Percentiles rank a stretch among this genome's conserved stretches.
Conservation (phyloP, 345 rosid species). For the Salix arbutifolia region DNA sequence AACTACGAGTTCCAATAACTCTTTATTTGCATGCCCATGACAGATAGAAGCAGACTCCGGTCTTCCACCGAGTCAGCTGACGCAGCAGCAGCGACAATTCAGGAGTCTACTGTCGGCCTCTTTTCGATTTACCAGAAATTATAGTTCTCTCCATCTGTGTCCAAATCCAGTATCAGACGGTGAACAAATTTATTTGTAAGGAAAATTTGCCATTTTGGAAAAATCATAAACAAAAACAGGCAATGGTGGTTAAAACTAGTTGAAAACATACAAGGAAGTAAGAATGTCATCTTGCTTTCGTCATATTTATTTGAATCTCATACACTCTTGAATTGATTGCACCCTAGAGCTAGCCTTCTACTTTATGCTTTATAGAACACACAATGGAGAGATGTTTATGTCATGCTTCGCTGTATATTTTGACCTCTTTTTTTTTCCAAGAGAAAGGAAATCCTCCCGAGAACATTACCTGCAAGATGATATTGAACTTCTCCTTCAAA, state of each 20-base stretch:
- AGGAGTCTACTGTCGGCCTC: background rate
- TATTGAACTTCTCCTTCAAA: slow-evolving; percentile 15
- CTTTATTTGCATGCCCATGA: background rate
- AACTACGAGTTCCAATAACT: background rate
- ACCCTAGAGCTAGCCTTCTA: too few species aligned
- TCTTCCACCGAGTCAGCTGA: background rate
- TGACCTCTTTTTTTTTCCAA: too few species aligned
- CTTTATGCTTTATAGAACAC: too few species aligned
- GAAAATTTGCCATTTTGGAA: background rate
- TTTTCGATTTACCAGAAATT: background rate
- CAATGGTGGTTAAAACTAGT: background rate
- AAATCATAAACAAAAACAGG: background rate
- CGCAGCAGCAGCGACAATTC: background rate
- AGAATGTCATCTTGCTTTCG: too few species aligned
- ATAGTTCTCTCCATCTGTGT: slow-evolving; percentile 16
- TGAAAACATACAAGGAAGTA: background rate
- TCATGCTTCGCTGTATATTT: too few species aligned
- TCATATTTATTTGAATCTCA: too few species aligned
- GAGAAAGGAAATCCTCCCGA: too few species aligned
- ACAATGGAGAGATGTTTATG: too few species aligned
- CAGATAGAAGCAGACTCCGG: background rate
- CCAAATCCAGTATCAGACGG: background rate
- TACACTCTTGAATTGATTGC: too few species aligned
- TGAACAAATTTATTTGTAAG: background rate
- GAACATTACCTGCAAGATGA: slow-evolving; percentile 19